Base-by-base conservation (phyloP, 495 filamentous ascomycete genomes). In the Podospora pseudoanserina region DNA sequence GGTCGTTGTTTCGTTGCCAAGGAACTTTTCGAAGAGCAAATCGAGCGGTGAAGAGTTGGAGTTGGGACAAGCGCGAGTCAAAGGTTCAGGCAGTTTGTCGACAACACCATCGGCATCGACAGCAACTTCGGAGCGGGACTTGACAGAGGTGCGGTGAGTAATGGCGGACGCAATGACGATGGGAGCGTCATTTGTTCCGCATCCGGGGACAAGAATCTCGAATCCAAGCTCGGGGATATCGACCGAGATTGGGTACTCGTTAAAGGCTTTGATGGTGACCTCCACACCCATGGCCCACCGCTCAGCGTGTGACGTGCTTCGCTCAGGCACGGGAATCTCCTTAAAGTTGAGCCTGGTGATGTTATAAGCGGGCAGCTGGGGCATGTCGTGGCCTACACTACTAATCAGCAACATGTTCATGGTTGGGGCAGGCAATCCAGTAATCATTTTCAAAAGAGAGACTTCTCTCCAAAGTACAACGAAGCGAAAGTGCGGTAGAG, bases 1-100 rank as follows among this genome's bases (percentile, higher is more conserved):
- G 0, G 87, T 93, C 2, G 89, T 91, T 44, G 89, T 81, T 28
- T 89, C 80, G 55, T 93, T 93, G 67, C 91, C 86, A 63, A 97
- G 87, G 76, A 95, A 99, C 66, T 86, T 87, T 18, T 86, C 87
- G 30, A 99, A 83, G 19, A 99, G 81, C n/a, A 86, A 79, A 73
- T 99, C 95, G 64, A 99, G 82, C 1, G 95, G 94, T 0, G 95
- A 97, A 15, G 85, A 87, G 19, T 88, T 79, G 9, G 87, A 87
- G 58, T 88, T 82, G 0, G 95, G 95, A 70, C 95, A 99, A 23
- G 79, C 79, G 6, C 77, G 82, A 11, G 86, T 91, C 30, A 99
- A 80, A 19, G 85, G 77, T 53, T 90, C 83, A 3, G 95, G 91
- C 13, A 99, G 79, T 58, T 88, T 81, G 27, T 80, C 82, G 60